Evolutionary conservation across 306 rosid species (phyloP), one percentile per base, ranked within the genome.

Genomic region (Quercus agrifolia): DNA sequence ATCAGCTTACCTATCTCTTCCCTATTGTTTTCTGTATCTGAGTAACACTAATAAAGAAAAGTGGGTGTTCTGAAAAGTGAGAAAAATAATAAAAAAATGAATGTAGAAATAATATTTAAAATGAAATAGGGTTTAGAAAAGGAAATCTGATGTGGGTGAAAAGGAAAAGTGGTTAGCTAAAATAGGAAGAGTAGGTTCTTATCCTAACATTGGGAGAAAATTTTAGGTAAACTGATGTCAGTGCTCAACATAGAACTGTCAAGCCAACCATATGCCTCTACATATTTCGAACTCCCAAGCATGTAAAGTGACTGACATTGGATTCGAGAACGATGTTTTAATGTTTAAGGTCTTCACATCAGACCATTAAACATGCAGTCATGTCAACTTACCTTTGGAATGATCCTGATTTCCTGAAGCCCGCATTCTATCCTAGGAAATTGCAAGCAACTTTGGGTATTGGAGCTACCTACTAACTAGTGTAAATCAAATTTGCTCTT

Each of bases 371-470:
- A 52, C n/a, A 41, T 64, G 78, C 71, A 46, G 77, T 77, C 55
- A 66, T 85, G 72, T 73, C 33, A 58, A 46, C 71, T 46, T 51
- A 52, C 78, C 57, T 69, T 59, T 21, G 72, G 81, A 80, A 83
- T 73, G 77, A 64, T 79, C 61, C 15, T 75, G 70, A 79, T 76
- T 35, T 74, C 62, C 67, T 30, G 76, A 71, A 70, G 75, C 75
- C 49, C 51, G 78, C 63, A 23, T 52, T 83, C 74, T 79, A 86
- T 81, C 78, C 83, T 79, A 46, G 74, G 68, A 51, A 56, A 56
- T 75, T 71, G 38, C 76, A 62, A 68, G 72, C 67, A 75, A 64
- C 77, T 44, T 56, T 64, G 80, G 44, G 74, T 77, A 68, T 7
- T 71, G 64, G 61, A 86, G 35, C 33, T 71, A 44, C 33, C 74